These are phyloP conservation scores for Cyclaneusma minus DNA, from an alignment of 2,329 filamentous ascomycete species.

Conservation along the genomic window DNA sequence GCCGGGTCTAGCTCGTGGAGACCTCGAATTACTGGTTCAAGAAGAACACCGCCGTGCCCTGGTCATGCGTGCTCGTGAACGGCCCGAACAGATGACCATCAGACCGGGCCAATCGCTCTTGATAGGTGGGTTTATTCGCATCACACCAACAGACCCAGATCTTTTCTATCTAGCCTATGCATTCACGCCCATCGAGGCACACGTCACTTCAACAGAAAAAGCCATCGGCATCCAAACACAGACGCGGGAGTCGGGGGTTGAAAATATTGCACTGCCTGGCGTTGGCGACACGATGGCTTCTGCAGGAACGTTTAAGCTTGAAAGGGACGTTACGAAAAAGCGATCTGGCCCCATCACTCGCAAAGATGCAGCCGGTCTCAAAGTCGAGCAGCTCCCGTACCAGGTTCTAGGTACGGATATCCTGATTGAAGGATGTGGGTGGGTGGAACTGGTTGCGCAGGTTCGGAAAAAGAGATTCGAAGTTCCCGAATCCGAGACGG, in stretches of 20 bases:
- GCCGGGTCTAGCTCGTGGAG: conserved; percentile 65
- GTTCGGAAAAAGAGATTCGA: conserved; percentile 43
- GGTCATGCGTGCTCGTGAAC: conserved; percentile 64
- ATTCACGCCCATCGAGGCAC: conserved; percentile 65
- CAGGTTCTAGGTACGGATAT: conserved; percentile 69
- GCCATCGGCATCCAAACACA: conserved; percentile 59
- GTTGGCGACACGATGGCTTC: conserved; percentile 41
- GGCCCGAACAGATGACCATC: conserved; percentile 57
- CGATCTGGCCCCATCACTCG: conserved; percentile 60
- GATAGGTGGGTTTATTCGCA: conserved; percentile 71
- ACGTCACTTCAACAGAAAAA: conserved; percentile 68
- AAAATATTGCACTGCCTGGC: conserved; percentile 46
- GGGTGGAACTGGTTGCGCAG: conserved; percentile 79
- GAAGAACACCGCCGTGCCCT: conserved; percentile 50
- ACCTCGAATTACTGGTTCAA: conserved; percentile 55
- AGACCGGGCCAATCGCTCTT: conserved; percentile 68
- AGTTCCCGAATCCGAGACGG: conserved; percentile 8
- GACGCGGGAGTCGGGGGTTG: conserved; percentile 39
- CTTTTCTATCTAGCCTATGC: conserved; percentile 64
- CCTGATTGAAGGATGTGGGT: conserved; percentile 81
- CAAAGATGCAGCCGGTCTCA: conserved; percentile 43
- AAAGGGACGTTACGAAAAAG: conserved; percentile 69
- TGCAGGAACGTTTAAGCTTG: conserved; percentile 61
- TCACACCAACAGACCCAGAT: conserved; percentile 57
- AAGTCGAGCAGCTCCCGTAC: conserved; percentile 60